phyloP scores from a whole-genome alignment of 768 basidiomycete genomes.

The Naganishia randhawae region DNA sequence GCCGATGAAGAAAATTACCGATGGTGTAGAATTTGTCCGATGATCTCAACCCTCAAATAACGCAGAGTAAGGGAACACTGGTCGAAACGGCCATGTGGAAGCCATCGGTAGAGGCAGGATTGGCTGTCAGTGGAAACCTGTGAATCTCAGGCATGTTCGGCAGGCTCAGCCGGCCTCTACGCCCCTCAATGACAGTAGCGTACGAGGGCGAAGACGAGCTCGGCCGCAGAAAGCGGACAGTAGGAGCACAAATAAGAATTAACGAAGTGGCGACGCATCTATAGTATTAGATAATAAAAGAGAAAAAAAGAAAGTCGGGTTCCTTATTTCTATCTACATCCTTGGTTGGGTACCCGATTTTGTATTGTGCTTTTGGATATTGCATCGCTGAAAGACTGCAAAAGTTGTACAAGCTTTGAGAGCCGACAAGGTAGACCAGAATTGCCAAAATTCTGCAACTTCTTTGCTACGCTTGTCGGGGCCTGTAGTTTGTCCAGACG shows the following conservation, averaged over 20 bases:
- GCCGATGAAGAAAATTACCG: too few relatives aligned
- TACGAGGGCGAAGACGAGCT: too few relatives aligned
- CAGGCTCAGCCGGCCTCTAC: too few relatives aligned
- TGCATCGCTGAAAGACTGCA: not conserved
- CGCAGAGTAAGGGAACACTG: too few relatives aligned
- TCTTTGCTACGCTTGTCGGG: not conserved
- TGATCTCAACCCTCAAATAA: too few relatives aligned
- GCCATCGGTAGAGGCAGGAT: too few relatives aligned
- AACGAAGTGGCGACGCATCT: not conserved
- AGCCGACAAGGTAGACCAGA: not conserved
- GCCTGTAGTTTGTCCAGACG: not conserved
- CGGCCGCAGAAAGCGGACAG: not conserved
- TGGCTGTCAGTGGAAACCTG: too few relatives aligned
- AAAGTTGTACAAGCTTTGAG: slow-evolving; percentile 2
- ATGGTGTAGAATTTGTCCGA: too few relatives aligned
- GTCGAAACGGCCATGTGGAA: too few relatives aligned
- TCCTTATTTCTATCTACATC: not conserved
- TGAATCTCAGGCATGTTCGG: too few relatives aligned
- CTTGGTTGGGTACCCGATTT: not conserved
- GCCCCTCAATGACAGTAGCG: too few relatives aligned
- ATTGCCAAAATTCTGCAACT: not conserved
- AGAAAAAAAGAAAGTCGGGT: not conserved
- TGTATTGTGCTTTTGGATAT: slow-evolving; percentile 1
- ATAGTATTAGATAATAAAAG: not conserved
- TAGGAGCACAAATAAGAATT: not conserved